phyloP scores from a whole-genome alignment of 371 early-diverging fungal genomes.

The Apophysomyces trapeziformis region DNA sequence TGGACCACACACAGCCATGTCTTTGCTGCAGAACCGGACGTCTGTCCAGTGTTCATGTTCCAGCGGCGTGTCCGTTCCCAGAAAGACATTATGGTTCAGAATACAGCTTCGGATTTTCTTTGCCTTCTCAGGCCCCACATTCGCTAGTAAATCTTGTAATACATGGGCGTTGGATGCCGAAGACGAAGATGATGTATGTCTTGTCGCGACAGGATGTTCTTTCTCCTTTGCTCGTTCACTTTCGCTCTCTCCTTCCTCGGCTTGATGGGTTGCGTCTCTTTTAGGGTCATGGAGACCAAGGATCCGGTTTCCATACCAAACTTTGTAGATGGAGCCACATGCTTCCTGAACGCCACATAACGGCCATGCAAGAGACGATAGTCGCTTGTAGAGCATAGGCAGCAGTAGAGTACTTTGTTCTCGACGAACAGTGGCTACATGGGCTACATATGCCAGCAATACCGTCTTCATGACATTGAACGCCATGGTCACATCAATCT shows the following conservation, averaged over 20 bases:
- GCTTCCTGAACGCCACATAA: slow-evolving; percentile 6
- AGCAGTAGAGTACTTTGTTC: neutral
- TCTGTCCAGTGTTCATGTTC: neutral
- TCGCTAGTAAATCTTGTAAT: neutral
- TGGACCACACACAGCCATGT: slow-evolving; percentile 9
- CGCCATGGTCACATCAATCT: neutral
- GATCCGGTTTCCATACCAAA: neutral
- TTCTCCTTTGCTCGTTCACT: neutral
- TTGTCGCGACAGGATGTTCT: neutral
- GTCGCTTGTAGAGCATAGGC: slow-evolving; percentile 4
- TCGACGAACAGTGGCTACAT: slow-evolving; percentile 2
- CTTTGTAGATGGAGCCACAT: neutral
- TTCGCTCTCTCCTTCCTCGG: neutral
- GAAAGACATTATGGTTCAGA: slow-evolving; percentile 1
- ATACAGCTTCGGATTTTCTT: slow-evolving; percentile 9
- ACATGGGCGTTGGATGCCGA: neutral
- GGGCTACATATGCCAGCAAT: slow-evolving; percentile 4
- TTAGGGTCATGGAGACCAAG: neutral
- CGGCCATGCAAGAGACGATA: slow-evolving; percentile 11
- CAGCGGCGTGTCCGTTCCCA: slow-evolving; percentile 7
- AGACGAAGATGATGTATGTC: too few species aligned
- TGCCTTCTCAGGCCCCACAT: neutral
- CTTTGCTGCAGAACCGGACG: neutral
- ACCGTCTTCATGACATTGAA: slow-evolving; percentile 12
- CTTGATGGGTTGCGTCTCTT: neutral